phyloP scores from a whole-genome alignment of 306 rosid genomes.

The Sicyos edulis region DNA sequence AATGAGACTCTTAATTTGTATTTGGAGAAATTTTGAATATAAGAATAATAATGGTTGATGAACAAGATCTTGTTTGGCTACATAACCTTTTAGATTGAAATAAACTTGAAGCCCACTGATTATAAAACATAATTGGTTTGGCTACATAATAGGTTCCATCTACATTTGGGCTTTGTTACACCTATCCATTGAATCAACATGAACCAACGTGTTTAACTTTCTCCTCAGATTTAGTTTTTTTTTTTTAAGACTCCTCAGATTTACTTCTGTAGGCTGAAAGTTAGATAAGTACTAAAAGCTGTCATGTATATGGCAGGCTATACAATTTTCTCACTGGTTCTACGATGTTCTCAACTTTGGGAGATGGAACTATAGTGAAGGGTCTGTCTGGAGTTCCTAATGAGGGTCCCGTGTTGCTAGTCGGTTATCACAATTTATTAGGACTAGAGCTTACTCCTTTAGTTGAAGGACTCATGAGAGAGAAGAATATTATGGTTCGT shows the following conservation, averaged over 20 bases:
- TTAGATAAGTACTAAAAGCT: background rate
- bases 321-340: conserved; percentile 51
- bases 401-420: conserved; percentile 81
- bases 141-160: background rate
- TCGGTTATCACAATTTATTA: conserved; percentile 77
- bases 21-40: too few relatives aligned
- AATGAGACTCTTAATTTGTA: too few relatives aligned
- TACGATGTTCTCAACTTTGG: conserved; percentile 70
- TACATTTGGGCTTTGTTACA: background rate
- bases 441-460: conserved; percentile 59
- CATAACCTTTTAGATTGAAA: background rate
- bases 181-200: too few relatives aligned
- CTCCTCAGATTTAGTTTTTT: too few relatives aligned
- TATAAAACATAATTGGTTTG: too few relatives aligned
- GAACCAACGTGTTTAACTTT: background rate
- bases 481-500: conserved; percentile 56
- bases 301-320: conserved; percentile 37
- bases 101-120: too few relatives aligned
- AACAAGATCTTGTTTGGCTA: background rate
- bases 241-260: background rate
- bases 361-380: conserved; percentile 69
- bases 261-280: conserved; percentile 11
- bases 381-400: conserved; percentile 86
- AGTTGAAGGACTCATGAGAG: conserved; percentile 44
- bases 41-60: too few relatives aligned